A percentile compares a stretch with the other conserved stretches of the same genome.
Conservation (phyloP, 2,329 filamentous ascomycete species). For the Teratosphaeria epicoccoides region DNA sequence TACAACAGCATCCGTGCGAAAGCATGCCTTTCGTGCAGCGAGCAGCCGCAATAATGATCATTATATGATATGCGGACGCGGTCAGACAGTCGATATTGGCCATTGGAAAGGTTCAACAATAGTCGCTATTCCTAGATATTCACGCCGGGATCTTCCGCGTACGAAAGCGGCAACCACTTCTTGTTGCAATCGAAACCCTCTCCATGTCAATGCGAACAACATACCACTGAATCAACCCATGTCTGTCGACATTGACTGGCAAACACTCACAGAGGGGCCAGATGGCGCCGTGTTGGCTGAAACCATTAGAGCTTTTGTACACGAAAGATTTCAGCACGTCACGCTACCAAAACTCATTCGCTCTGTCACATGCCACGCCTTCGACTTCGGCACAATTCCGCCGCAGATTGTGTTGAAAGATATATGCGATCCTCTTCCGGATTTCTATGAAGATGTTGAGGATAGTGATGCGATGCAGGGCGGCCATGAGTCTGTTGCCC, state of each 20-base stretch:
- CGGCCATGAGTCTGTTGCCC: slow-evolving; percentile 23
- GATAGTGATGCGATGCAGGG: slow-evolving; percentile 47
- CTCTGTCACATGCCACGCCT: slow-evolving; percentile 86
- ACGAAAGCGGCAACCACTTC: background rate
- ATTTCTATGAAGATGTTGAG: slow-evolving; percentile 75
- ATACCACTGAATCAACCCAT: slow-evolving; percentile 45
- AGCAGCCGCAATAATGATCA: background rate
- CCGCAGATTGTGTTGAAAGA: slow-evolving; percentile 90
- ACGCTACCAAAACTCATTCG: slow-evolving; percentile 91
- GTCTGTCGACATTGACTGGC: slow-evolving; percentile 98
- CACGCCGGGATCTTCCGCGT: background rate
- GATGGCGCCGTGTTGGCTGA: slow-evolving; percentile 79
- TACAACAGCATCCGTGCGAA: background rate
- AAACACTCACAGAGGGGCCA: slow-evolving; percentile 75
- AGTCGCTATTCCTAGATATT: too few relatives aligned
- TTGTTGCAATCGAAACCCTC: background rate
- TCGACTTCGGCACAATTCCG: slow-evolving; percentile 76
- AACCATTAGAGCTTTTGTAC: slow-evolving; percentile 82
- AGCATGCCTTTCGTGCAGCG: background rate
- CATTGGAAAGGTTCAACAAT: too few relatives aligned
- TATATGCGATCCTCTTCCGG: slow-evolving; percentile 85
- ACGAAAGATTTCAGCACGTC: slow-evolving; percentile 89
- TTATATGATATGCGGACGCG: background rate
- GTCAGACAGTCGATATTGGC: background rate
- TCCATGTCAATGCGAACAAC: too few relatives aligned